phyloP scores from a whole-genome alignment of 2,329 filamentous ascomycete genomes.

The Pseudopyrenochaeta lycopersici region DNA sequence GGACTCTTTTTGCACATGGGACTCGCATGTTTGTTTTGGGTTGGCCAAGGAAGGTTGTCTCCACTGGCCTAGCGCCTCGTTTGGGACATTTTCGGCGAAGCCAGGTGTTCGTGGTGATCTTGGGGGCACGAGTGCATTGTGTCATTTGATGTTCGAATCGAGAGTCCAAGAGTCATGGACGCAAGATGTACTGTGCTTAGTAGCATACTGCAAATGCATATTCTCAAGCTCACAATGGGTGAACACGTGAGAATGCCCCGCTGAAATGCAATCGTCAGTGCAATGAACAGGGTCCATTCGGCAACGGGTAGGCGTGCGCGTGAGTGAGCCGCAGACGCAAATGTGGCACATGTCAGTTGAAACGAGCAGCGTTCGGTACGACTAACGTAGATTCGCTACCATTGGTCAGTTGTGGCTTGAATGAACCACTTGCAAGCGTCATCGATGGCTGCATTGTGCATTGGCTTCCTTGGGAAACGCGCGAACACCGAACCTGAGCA shows the following conservation, averaged over 20 bases:
- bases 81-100: constrained; percentile 19
- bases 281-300: constrained; percentile 8
- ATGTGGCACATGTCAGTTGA: background rate
- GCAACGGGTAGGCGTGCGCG: constrained; percentile 3
- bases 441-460: constrained; percentile 39
- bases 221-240: background rate
- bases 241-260: constrained; percentile 2
- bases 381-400: constrained; percentile 3
- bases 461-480: constrained; percentile 7
- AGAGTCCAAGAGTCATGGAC: constrained; percentile 4
- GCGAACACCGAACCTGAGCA: background rate
- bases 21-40: constrained; percentile 25
- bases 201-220: background rate
- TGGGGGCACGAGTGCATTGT: too few relatives aligned
- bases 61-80: constrained; percentile 7
- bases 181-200: background rate
- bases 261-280: constrained; percentile 4
- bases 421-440: constrained; percentile 20
- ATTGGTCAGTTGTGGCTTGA: constrained; percentile 24
- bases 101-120: constrained; percentile 1
- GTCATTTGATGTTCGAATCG: background rate
- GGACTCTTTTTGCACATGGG: constrained; percentile 30
- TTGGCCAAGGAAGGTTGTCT: constrained; percentile 10
- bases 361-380: background rate
- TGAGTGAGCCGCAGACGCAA: background rate